A percentile compares a stretch with the other conserved stretches of the same genome.
Conservation (phyloP, 2,329 filamentous ascomycete species). For the Calonectria honghensis region DNA sequence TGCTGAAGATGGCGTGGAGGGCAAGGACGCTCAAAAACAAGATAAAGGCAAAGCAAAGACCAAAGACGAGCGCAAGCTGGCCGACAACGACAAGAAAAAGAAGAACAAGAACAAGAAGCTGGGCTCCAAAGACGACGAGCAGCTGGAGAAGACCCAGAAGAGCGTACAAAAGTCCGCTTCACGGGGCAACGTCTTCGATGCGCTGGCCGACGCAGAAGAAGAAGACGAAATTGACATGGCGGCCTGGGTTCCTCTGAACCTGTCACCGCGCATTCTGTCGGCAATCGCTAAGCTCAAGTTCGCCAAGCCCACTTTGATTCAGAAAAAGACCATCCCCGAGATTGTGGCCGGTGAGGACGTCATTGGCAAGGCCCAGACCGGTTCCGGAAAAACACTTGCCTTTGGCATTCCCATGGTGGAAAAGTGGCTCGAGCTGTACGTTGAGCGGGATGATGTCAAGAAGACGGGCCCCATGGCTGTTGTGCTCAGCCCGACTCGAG, state of each 20-base stretch:
- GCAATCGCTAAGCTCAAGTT: slow-evolving; percentile 89
- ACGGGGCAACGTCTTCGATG: slow-evolving; percentile 71
- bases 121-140: slow-evolving; percentile 56
- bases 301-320: slow-evolving; percentile 86
- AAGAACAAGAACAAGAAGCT: slow-evolving; percentile 58
- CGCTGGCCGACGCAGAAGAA: slow-evolving; percentile 72
- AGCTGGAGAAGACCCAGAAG: slow-evolving; percentile 61
- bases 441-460: slow-evolving; percentile 57
- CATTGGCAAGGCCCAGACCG: slow-evolving; percentile 96
- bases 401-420: slow-evolving; percentile 97
- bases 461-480: slow-evolving; percentile 78
- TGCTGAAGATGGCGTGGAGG: slow-evolving; percentile 57
- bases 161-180: slow-evolving; percentile 61
- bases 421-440: slow-evolving; percentile 78
- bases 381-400: slow-evolving; percentile 96
- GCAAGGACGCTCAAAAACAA: slow-evolving; percentile 55
- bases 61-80: slow-evolving; percentile 46
- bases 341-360: slow-evolving; percentile 91
- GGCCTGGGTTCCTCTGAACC: slow-evolving; percentile 83
- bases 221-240: slow-evolving; percentile 80
- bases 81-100: slow-evolving; percentile 53
- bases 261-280: slow-evolving; percentile 83
- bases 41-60: slow-evolving; percentile 57
- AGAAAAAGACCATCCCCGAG: slow-evolving; percentile 85
- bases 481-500: slow-evolving; percentile 92